phyloP scores from a whole-genome alignment of 2,329 filamentous ascomycete species.

The Neopestalotiopsis sp. region DNA sequence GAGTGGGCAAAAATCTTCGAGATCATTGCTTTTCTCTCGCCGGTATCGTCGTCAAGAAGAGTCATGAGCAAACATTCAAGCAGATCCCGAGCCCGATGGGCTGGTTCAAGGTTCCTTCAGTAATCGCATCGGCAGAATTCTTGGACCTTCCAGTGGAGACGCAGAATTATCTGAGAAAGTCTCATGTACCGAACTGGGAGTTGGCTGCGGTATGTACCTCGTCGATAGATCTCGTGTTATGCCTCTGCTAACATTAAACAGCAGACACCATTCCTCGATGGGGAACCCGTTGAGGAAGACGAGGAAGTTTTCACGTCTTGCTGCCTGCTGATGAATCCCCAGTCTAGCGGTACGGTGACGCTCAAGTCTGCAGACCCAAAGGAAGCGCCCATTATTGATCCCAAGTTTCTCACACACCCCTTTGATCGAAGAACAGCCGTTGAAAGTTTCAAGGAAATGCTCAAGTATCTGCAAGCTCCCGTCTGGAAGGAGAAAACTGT shows the following conservation, averaged over 20 bases:
- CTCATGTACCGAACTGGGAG: slow-evolving; percentile 25
- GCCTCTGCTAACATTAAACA: slow-evolving; percentile 1
- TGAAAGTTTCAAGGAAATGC: slow-evolving; percentile 22
- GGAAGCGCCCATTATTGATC: slow-evolving; percentile 28
- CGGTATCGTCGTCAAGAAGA: slow-evolving; percentile 30
- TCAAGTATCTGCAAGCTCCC: slow-evolving; percentile 22
- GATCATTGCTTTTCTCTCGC: slow-evolving; percentile 26
- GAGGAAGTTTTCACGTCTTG: slow-evolving; percentile 23
- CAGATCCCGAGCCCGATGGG: slow-evolving; percentile 31
- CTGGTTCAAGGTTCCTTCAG: slow-evolving; percentile 40
- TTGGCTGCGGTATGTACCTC: slow-evolving; percentile 19
- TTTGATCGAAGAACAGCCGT: slow-evolving; percentile 25
- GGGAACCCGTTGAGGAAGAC: slow-evolving; percentile 16
- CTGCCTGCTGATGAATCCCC: slow-evolving; percentile 26
- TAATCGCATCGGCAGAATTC: slow-evolving; percentile 24
- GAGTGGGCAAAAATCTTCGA: slow-evolving; percentile 34
- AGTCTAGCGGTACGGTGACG: slow-evolving; percentile 26
- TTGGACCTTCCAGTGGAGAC: slow-evolving; percentile 17
- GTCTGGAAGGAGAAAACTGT: slow-evolving; percentile 21
- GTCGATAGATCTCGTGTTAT: background rate
- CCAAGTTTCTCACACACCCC: slow-evolving; percentile 26
- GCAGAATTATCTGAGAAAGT: slow-evolving; percentile 20
- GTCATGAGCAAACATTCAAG: slow-evolving; percentile 14
- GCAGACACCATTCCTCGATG: slow-evolving; percentile 23
- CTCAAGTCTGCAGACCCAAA: slow-evolving; percentile 26